phyloP scores from a whole-genome alignment of 2,329 filamentous ascomycete species.

The Fusarium secorum region DNA sequence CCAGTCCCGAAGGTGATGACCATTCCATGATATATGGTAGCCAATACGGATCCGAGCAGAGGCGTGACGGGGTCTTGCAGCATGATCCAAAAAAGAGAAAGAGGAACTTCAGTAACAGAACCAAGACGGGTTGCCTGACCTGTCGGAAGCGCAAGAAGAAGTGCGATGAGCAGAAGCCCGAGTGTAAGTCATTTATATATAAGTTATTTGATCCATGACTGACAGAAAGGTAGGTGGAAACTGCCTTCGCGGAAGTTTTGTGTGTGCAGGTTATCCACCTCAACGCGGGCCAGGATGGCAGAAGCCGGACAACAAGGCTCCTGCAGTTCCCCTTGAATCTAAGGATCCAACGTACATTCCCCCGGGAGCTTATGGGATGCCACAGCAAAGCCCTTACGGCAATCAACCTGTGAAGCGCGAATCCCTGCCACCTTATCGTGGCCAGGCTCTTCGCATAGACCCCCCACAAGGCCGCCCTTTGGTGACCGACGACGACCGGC shows the following conservation, averaged over 20 bases:
- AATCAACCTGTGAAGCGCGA: conserved; percentile 60
- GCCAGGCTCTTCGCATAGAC: conserved; percentile 68
- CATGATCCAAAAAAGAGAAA: conserved; percentile 74
- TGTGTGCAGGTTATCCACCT: conserved; percentile 90
- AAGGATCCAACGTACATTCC: conserved; percentile 75
- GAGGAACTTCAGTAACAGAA: conserved; percentile 90
- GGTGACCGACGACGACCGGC: conserved; percentile 64
- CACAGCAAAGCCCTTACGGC: conserved; percentile 54
- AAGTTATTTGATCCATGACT: conserved; percentile 2
- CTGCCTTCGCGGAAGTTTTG: conserved; percentile 87
- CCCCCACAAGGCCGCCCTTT: conserved; percentile 66
- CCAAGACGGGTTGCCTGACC: conserved; percentile 94
- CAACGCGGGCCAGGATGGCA: conserved; percentile 76
- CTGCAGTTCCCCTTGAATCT: conserved; percentile 79
- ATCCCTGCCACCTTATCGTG: conserved; percentile 66
- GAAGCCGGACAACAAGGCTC: conserved; percentile 75
- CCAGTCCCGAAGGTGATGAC: conserved; percentile 65
- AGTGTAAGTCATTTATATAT: conserved; percentile 70
- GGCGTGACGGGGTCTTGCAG: conserved; percentile 60
- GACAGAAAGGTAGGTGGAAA: conserved; percentile 72
- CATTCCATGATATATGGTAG: conserved; percentile 51
- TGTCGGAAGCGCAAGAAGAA: conserved; percentile 96
- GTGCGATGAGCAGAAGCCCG: conserved; percentile 91
- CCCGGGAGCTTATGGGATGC: conserved; percentile 69
- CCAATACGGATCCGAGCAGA: conserved; percentile 58